Conservation (phyloP, 2,329 filamentous ascomycete species). For the Aspergillus oerlinghausenensis region DNA sequence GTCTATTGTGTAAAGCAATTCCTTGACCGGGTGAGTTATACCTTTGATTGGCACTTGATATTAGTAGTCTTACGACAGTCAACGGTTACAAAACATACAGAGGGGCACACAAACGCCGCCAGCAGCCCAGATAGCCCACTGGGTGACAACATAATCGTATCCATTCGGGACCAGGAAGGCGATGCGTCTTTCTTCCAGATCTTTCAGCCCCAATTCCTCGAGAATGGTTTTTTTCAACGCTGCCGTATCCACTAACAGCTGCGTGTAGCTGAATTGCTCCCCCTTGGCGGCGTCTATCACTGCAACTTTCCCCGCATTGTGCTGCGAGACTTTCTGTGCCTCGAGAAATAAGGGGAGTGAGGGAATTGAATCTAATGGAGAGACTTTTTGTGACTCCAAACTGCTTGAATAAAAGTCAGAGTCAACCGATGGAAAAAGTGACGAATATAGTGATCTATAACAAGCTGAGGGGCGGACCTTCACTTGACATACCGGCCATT, state of each 20-base stretch:
- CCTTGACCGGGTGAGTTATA: constrained; percentile 39
- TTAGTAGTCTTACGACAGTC: constrained; percentile 1
- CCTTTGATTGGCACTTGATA: constrained; percentile 18
- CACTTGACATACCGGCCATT: not conserved
- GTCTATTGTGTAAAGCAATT: constrained; percentile 39
- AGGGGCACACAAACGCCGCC: constrained; percentile 42
- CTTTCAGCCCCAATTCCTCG: constrained; percentile 24
- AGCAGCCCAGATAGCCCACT: constrained; percentile 43
- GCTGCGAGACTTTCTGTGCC: constrained; percentile 32
- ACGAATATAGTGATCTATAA: not conserved
- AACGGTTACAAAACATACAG: constrained; percentile 27
- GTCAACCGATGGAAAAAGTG: not conserved
- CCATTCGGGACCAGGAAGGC: constrained; percentile 38
- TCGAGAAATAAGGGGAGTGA: constrained; percentile 38
- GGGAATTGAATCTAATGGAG: constrained; percentile 26
- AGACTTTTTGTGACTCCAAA: not conserved
- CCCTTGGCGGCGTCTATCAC: constrained; percentile 37
- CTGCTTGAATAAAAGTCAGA: constrained; percentile 8
- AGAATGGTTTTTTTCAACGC: constrained; percentile 34
- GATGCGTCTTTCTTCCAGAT: constrained; percentile 36
- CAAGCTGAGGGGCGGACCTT: not conserved
- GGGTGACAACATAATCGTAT: constrained; percentile 40
- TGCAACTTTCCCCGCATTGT: constrained; percentile 32
- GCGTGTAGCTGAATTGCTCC: constrained; percentile 37
- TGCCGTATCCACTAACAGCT: constrained; percentile 38